Evolutionary conservation across 2,329 filamentous ascomycete genomes (phyloP), one percentile per base, ranked within the genome.

Genomic region (Diaporthe ilicicola): DNA sequence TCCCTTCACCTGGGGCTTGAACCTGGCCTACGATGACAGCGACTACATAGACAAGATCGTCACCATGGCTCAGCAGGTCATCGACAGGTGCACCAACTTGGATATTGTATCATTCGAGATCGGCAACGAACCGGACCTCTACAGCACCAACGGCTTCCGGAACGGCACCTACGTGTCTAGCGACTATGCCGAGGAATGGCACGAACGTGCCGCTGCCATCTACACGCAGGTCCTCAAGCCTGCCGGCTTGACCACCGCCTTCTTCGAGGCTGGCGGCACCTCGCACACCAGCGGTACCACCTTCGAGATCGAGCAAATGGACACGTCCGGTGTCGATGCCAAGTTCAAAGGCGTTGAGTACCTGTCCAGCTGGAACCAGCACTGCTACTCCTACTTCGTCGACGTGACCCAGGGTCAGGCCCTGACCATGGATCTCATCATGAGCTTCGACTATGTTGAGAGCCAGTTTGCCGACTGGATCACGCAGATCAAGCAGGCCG

Each of bases 361-460:
- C 32, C 54, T 72, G 29, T n/a, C 68, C 19, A 79, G 78, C 34
- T 87, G 84, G 85, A 87, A 87, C 73, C 85, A 87, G 77, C 85
- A 87, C 76, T 83, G 87, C 76, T 87, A 87, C 77, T 86, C 84
- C 75, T 86, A 86, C 74, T 87, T 85, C 75, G 82, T 87, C 71
- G 83, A 82, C 39, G 84, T 87, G 5, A 84, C 85, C 7, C 13
- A 62, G 59, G 76, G 76, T 1, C 82, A 80, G 66, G 76, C 79
- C 2, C 75, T 87, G 50, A 86, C 83, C 0, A 79, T 86, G 8
- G 76, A 82, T 72, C 77, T 80, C 44, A 80, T 87, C 51, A 83
- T 84, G 81, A 77, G 82, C 64, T 79, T 87, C 48, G 79, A 81
- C 65, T 82, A 80, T 44, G 86, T 84, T 46, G 83, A 85, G 64